Evolutionary conservation across 139 green algal species (phyloP), one percentile per base, ranked within the genome.

Genomic region (Picochlorum sp.): DNA sequence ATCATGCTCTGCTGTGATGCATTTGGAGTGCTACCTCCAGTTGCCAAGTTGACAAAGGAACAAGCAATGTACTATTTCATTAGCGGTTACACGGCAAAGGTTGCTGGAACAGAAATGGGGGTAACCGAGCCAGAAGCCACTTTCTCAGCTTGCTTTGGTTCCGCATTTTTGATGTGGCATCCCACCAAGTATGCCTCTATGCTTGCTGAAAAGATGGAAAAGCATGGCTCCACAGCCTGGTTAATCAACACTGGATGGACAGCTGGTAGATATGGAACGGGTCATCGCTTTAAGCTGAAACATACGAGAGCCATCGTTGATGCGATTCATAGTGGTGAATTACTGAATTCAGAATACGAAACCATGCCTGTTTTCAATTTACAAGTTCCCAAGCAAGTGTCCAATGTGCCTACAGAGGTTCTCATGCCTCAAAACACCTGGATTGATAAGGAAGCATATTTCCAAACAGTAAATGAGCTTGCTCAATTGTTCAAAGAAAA

Each of bases 51-150:
- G 18, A 91, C 75, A 18, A 67, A 63, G 28, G 82, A 89, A 64
- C 90, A 97, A 71, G 90, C 89, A 29, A 97, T 97, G 90, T 98
- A 97, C 70, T 86, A 95, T 63, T 98, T 97, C 68, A 85, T 98
- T 54, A 83, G 60, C 8, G 92, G 91, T 14, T 98, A 98, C 84
- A 98, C 91, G 3, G 82, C 88, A 53, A 97, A 97, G 80, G 91
- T 92, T 44, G 90, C 90, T 12, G 90, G 90, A 59, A 97, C 90
- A 3, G 90, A 97, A 75, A 60, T 83, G 69, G 90, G 91, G 32
- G 75, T 97, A 14, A 93, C 75, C 2, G 91, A 97, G 70, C 90
- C 90, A 5, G 72, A 90, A 71, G 90, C 91, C 22, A 97, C 90
- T 41, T 95, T 95, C 74, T 82, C 65, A 25, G 85, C 85, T 49